A percentile compares a stretch with the other conserved stretches of the same genome.
Conservation (phyloP, 2,329 filamentous ascomycete genomes). For the Epichloe coenophiala region DNA sequence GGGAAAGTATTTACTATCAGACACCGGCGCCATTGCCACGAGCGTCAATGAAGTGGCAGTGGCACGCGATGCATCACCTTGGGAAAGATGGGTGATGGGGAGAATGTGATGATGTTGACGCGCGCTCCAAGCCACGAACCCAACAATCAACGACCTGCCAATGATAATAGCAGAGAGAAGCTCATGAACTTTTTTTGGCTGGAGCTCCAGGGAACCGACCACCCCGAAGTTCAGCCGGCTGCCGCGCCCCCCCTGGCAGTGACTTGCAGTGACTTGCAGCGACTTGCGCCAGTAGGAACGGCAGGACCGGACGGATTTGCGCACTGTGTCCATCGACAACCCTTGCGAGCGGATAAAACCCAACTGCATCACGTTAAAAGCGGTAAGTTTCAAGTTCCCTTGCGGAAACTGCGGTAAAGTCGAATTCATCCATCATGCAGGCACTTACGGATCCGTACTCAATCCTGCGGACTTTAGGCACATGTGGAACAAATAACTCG, state of each 20-base stretch:
- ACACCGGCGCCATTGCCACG: conserved; percentile 56
- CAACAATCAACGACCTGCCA: too few relatives aligned
- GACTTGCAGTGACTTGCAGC: too few relatives aligned
- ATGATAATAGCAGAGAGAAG: too few relatives aligned
- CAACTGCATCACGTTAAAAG: not conserved
- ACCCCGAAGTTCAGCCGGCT: conserved; percentile 15
- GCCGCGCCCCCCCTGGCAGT: too few relatives aligned
- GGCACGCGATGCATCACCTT: conserved; percentile 26
- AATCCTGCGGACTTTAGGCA: too few relatives aligned
- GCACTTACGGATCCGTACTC: not conserved
- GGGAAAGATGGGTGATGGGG: conserved; percentile 8
- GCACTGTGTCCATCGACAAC: not conserved
- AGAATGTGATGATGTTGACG: conserved; percentile 16
- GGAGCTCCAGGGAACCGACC: conserved; percentile 10
- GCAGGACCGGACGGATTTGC: not conserved
- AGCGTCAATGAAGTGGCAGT: conserved; percentile 32
- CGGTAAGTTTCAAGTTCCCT: not conserved
- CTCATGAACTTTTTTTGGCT: conserved; percentile 10
- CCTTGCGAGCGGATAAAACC: not conserved
- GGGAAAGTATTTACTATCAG: conserved; percentile 64
- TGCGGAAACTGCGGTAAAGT: not conserved
- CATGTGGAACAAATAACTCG: not conserved
- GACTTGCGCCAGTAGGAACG: not conserved
- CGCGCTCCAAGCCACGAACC: conserved; percentile 9
- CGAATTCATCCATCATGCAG: not conserved